These are phyloP conservation scores for Pythium sukuiense DNA, from an alignment of 352 stramenopile genomes.

Conservation along the genomic window DNA sequence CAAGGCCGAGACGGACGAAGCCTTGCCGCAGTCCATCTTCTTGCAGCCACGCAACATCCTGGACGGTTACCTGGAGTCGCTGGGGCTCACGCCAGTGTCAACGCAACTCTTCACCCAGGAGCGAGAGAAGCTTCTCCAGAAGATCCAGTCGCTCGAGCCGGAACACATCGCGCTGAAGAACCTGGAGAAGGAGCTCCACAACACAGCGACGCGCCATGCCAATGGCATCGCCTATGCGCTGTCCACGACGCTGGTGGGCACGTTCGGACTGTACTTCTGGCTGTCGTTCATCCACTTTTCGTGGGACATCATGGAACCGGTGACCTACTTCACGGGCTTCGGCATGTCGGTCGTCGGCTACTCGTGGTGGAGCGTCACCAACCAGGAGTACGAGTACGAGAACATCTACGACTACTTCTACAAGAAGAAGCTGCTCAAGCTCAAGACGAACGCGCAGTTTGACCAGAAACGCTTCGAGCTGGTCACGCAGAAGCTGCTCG, in stretches of 20 bases:
- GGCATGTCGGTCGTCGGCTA: slow-evolving; percentile 77
- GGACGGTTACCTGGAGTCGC: slow-evolving; percentile 75
- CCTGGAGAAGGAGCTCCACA: slow-evolving; percentile 60
- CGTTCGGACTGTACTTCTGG: slow-evolving; percentile 87
- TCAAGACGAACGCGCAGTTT: slow-evolving; percentile 60
- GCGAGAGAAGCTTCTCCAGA: slow-evolving; percentile 55
- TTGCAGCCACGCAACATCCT: slow-evolving; percentile 78
- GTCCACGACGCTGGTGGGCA: slow-evolving; percentile 64
- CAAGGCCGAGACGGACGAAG: slow-evolving; percentile 63
- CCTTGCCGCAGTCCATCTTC: slow-evolving; percentile 76
- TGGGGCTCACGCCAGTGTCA: slow-evolving; percentile 68
- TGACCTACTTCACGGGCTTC: slow-evolving; percentile 89
- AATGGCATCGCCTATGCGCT: slow-evolving; percentile 55
- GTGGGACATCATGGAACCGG: slow-evolving; percentile 90
- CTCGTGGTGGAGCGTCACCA: slow-evolving; percentile 83
- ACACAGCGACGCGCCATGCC: slow-evolving; percentile 56
- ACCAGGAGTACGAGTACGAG: slow-evolving; percentile 88
- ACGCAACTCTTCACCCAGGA: slow-evolving; percentile 69
- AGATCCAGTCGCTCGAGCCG: slow-evolving; percentile 69
- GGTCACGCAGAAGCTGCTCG: slow-evolving; percentile 40
- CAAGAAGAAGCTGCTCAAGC: slow-evolving; percentile 55
- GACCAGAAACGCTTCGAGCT: slow-evolving; percentile 47
- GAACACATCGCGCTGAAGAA: slow-evolving; percentile 69
- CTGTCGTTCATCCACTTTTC: slow-evolving; percentile 89
- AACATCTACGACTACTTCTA: slow-evolving; percentile 89